These are phyloP conservation scores for Trichoderma erinaceum DNA, from an alignment of 495 filamentous ascomycete genomes.

Conservation along the genomic window DNA sequence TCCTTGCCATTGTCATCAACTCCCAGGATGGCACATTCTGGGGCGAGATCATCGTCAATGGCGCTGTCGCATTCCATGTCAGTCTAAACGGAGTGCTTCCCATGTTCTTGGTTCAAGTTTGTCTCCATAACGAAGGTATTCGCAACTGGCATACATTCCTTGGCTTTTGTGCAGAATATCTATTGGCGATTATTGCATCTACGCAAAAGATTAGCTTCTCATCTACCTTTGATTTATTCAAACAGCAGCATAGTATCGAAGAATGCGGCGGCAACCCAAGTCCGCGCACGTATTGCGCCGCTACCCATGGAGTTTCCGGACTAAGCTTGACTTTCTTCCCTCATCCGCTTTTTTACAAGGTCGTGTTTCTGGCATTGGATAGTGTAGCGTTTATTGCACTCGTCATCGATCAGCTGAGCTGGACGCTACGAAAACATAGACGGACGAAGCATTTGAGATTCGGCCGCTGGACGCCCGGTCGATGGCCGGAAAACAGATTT, in stretches of 20 bases:
- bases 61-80: constrained; percentile 14
- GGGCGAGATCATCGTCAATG: constrained; percentile 16
- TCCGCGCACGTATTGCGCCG: constrained; percentile 15
- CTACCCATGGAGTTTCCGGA: constrained; percentile 1
- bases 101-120: constrained; percentile 15
- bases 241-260: not conserved
- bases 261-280: constrained; percentile 14
- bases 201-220: constrained; percentile 11
- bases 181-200: constrained; percentile 7
- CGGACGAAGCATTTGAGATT: constrained; percentile 1
- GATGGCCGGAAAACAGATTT: not conserved
- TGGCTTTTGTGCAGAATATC: constrained; percentile 9
- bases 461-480: not conserved
- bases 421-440: constrained; percentile 13
- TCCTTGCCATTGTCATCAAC: constrained; percentile 15
- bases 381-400: not conserved
- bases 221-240: constrained; percentile 11
- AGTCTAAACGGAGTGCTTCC: constrained; percentile 14
- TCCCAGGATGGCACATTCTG: constrained; percentile 14
- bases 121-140: constrained; percentile 15
- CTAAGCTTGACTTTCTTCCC: constrained; percentile 12
- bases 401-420: constrained; percentile 6
- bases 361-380: constrained; percentile 10
- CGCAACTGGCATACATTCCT: constrained; percentile 12
- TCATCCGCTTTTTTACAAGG: constrained; percentile 13